phyloP scores from a whole-genome alignment of 2,329 filamentous ascomycete genomes.

The Pseudogymnoascus sp. region DNA sequence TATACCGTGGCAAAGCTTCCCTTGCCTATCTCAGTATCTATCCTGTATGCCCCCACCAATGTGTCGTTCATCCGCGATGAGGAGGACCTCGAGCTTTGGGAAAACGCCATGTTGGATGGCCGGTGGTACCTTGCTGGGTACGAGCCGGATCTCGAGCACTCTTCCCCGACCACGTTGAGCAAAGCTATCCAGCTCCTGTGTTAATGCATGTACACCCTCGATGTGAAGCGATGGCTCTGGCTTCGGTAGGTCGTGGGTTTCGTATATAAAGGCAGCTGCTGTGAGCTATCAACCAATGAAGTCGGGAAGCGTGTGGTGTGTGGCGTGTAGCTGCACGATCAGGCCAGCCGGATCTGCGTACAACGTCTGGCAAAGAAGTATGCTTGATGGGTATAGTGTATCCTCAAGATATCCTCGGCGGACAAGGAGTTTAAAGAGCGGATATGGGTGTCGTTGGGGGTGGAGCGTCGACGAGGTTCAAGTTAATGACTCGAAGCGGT shows the following conservation, averaged over 20 bases:
- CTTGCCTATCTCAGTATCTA: slow-evolving; percentile 87
- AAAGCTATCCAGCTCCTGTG: neutral
- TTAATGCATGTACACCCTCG: slow-evolving; percentile 7
- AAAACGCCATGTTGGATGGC: slow-evolving; percentile 29
- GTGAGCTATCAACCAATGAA: slow-evolving; percentile 6
- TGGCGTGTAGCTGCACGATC: slow-evolving; percentile 6
- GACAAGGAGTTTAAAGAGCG: neutral
- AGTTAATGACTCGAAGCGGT: slow-evolving; percentile 9
- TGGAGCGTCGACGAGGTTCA: slow-evolving; percentile 3
- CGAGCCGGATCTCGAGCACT: neutral
- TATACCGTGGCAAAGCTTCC: slow-evolving; percentile 97
- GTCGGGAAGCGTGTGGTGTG: neutral
- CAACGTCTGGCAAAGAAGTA: slow-evolving; percentile 6
- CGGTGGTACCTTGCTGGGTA: slow-evolving; percentile 4
- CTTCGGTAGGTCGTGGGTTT: slow-evolving; percentile 1
- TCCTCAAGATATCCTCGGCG: neutral
- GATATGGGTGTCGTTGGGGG: neutral
- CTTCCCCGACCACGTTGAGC: slow-evolving; percentile 7
- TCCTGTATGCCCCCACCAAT: slow-evolving; percentile 63
- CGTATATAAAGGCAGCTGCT: slow-evolving; percentile 6
- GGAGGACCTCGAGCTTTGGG: slow-evolving; percentile 36
- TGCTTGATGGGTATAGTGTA: neutral
- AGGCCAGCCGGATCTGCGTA: slow-evolving; percentile 7
- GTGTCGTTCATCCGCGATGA: slow-evolving; percentile 34
- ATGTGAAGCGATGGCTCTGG: neutral